Evolutionary conservation across 169 alveolate genomes (phyloP).

Genomic region (Plasmodium berghei): DNA sequence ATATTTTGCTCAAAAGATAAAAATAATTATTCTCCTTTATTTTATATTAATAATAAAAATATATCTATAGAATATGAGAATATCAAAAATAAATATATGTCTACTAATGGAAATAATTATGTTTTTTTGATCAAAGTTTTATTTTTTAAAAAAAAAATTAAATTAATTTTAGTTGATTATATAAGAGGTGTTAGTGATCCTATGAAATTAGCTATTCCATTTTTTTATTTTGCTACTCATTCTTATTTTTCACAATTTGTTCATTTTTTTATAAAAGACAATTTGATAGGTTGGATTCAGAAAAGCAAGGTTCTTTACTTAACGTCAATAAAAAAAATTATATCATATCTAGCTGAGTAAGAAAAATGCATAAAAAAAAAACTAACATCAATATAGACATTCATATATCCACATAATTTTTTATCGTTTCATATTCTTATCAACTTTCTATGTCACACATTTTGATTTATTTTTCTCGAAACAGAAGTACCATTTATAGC

Average conservation of each 20-base stretch:
- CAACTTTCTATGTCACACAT: neutral
- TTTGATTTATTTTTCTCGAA: neutral
- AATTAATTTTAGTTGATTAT: slow-evolving; percentile 40
- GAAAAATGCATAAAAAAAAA: neutral
- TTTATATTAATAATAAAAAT: slow-evolving; percentile 19
- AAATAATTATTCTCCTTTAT: neutral
- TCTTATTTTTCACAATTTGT: slow-evolving; percentile 32
- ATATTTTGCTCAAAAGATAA: slow-evolving; percentile 17
- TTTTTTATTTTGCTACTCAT: slow-evolving; percentile 43
- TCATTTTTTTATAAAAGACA: slow-evolving; percentile 64
- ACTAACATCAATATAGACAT: neutral
- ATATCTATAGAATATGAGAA: slow-evolving; percentile 24
- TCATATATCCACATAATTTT: neutral
- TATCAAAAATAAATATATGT: slow-evolving; percentile 32
- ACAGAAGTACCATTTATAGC: slow-evolving; percentile 29
- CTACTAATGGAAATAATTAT: slow-evolving; percentile 17
- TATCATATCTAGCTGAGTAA: slow-evolving; percentile 35
- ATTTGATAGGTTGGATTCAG: slow-evolving; percentile 66
- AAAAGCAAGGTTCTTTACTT: slow-evolving; percentile 19
- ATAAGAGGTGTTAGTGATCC: slow-evolving; percentile 57
- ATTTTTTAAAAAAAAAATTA: slow-evolving; percentile 20
- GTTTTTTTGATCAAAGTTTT: slow-evolving; percentile 57
- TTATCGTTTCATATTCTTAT: neutral
- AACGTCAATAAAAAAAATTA: slow-evolving; percentile 14
- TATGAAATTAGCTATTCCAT: slow-evolving; percentile 55